A percentile compares a stretch with the other conserved stretches of the same genome.
These are phyloP conservation scores for Colletotrichum musae DNA, from an alignment of 2,329 filamentous ascomycete species.

Conservation along the genomic window DNA sequence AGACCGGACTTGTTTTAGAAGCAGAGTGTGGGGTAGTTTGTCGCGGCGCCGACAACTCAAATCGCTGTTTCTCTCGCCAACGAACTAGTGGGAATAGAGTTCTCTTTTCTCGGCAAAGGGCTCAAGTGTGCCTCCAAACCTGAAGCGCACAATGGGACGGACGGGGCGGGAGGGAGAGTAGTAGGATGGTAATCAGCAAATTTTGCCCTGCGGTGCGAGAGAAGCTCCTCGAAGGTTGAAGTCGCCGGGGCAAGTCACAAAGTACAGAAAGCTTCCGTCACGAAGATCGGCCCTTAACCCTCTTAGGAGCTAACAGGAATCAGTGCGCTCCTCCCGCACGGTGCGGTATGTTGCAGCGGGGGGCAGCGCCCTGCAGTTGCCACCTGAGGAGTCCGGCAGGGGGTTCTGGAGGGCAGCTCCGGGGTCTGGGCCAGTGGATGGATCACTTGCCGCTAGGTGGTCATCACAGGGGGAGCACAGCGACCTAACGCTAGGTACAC, in stretches of 20 bases:
- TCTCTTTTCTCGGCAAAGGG: not conserved
- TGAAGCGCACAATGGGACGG: slow-evolving; percentile 4
- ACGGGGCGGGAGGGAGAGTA: slow-evolving; percentile 4
- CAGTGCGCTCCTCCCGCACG: slow-evolving; percentile 27
- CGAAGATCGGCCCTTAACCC: slow-evolving; percentile 40
- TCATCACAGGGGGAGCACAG: too few relatives aligned
- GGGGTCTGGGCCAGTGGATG: slow-evolving; percentile 2
- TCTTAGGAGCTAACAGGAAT: slow-evolving; percentile 33
- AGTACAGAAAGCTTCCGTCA: slow-evolving; percentile 32
- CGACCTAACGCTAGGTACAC: too few relatives aligned
- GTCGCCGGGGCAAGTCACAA: slow-evolving; percentile 30
- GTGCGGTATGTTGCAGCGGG: slow-evolving; percentile 21
- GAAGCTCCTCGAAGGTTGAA: slow-evolving; percentile 40
- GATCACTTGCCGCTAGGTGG: too few relatives aligned
- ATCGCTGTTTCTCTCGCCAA: slow-evolving; percentile 18
- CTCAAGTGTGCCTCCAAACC: slow-evolving; percentile 1
- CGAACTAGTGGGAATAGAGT: slow-evolving; percentile 24
- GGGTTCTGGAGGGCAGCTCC: slow-evolving; percentile 16
- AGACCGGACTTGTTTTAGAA: slow-evolving; percentile 20
- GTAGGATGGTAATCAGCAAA: slow-evolving; percentile 26
- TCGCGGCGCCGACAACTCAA: slow-evolving; percentile 21
- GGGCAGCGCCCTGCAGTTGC: slow-evolving; percentile 29
- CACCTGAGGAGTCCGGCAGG: slow-evolving; percentile 29
- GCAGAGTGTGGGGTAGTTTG: slow-evolving; percentile 32
- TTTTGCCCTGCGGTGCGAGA: slow-evolving; percentile 23